Conservation (phyloP, 257 asterid species). For the Nicotiana attenuata region DNA sequence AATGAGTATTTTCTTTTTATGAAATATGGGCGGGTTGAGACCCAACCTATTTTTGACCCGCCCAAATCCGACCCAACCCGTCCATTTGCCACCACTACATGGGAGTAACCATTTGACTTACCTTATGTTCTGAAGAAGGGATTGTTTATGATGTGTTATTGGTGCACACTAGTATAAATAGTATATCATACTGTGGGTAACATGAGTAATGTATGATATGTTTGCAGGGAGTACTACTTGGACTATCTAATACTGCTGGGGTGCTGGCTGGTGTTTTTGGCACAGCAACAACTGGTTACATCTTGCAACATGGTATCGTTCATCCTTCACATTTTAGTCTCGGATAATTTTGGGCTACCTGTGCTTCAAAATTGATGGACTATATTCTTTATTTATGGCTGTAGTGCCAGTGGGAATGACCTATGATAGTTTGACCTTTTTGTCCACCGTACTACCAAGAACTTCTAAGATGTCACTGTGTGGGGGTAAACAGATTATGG, state of each 20-base stretch:
- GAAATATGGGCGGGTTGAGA: too few relatives aligned
- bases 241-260: constrained; percentile 90
- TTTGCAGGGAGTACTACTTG: constrained; percentile 82
- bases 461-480: neutral
- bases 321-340: neutral
- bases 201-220: neutral
- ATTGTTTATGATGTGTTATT: neutral
- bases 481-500: neutral
- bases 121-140: neutral
- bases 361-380: neutral
- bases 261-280: constrained; percentile 92
- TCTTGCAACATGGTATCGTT: constrained; percentile 74
- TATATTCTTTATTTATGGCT: neutral
- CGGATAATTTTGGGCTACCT: neutral
- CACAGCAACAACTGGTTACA: constrained; percentile 89
- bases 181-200: neutral
- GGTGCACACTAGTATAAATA: neutral
- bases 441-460: neutral
- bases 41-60: too few relatives aligned
- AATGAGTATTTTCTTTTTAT: too few relatives aligned
- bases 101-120: neutral
- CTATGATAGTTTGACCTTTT: neutral
- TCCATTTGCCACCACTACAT: too few relatives aligned
- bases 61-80: too few relatives aligned
- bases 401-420: neutral